Base-by-base conservation (phyloP, 2,329 filamentous ascomycete species). In the Ceratocystis cubensis region DNA sequence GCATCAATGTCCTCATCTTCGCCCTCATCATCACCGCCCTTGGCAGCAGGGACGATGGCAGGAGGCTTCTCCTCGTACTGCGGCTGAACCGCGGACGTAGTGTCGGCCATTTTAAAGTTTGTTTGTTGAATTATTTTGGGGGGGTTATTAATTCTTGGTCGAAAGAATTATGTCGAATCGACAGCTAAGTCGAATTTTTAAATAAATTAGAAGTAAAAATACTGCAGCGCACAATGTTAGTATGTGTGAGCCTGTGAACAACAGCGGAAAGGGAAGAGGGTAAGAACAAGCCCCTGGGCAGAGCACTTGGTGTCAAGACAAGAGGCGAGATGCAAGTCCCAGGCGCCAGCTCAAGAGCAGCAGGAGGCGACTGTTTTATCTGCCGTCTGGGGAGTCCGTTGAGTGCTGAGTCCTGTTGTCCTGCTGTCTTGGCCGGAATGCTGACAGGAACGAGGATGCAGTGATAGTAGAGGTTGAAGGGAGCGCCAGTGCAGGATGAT, bases 1-100 rank as follows among this genome's bases (percentile, higher is more conserved):
- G 86, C 85, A 74, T 95, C 89, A 71, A 96, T 91, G 75, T 93
- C 88, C 78, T 91, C 88, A 59, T 89, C 88, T 25, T 91, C 87
- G 62, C 89, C 87, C 5, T 86, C 85, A 37, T 82, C 82, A 56
- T 82, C 80, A 63, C 73, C 74, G 73, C 75, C 75, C 68, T 74
- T 69, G 13, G 25, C 53, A 53, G 75, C 70, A 50, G 73, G 70
- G 61, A 74, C 71, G 67, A 76, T 72, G 30, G 71, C 70, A 64
- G 72, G 71, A 70, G 74, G 77, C 67, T 75, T 76, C 79, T 87
- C 87, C 79, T 88, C 85, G 75, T 85, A 81, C 75, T 87, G 86
- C 72, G 82, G 82, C 70, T 80, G 78, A 74, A 76, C 78, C 75
- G 76, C 74, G 71, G 75, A 73, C 73, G 79, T 79, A 73, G 78